A percentile compares a stretch with the other conserved stretches of the same genome.
Conservation (phyloP, 169 alveolate genomes). For the Eimeria acervulina region DNA sequence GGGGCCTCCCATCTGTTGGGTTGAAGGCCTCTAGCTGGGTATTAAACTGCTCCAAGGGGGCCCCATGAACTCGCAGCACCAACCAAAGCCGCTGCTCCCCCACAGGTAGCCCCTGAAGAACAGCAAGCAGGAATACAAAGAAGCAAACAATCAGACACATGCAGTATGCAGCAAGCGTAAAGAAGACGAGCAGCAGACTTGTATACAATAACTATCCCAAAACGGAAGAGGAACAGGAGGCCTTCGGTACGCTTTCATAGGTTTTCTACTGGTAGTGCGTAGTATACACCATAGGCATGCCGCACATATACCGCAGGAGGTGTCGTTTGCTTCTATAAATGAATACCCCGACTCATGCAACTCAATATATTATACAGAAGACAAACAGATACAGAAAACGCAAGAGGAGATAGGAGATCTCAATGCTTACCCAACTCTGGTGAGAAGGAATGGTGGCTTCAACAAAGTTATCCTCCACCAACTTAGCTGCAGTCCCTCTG, state of each 20-base stretch:
- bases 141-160: no score
- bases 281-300: no score
- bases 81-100: constrained; percentile 82
- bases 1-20: constrained; percentile 70
- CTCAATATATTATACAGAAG: no score
- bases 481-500: constrained; percentile 85
- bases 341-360: no score
- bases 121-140: background rate
- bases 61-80: constrained; percentile 79
- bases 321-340: no score
- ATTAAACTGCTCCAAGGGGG: constrained; percentile 80
- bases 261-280: no score
- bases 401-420: background rate
- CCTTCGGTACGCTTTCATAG: no score
- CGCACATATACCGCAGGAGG: no score
- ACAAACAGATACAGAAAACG: background rate
- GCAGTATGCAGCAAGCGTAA: no score
- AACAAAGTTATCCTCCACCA: constrained; percentile 80
- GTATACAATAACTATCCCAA: no score
- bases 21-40: constrained; percentile 58
- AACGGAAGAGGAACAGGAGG: no score
- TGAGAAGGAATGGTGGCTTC: constrained; percentile 86
- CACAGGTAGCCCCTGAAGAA: constrained; percentile 82
- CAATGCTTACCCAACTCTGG: constrained; percentile 83
- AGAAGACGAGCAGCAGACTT: no score